A percentile compares a stretch with the other conserved stretches of the same genome.
These are phyloP conservation scores for Rosa persica DNA, from an alignment of 306 rosid species.

Conservation along the genomic window DNA sequence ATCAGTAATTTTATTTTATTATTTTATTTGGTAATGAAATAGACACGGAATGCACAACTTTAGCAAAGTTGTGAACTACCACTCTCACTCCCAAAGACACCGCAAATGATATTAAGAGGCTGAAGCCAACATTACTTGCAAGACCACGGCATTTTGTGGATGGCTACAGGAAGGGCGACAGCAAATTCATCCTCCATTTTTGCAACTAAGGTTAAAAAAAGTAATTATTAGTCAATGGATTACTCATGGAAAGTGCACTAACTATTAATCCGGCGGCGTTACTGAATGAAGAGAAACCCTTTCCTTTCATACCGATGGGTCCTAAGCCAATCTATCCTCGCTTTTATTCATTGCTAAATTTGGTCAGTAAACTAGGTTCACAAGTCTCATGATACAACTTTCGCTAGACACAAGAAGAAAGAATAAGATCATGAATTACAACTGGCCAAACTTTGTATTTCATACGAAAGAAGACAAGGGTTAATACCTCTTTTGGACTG, in stretches of 20 bases:
- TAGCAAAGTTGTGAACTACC: not conserved
- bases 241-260: not conserved
- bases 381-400: conserved; percentile 7
- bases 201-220: not conserved
- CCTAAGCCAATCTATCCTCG: not conserved
- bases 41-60: not conserved
- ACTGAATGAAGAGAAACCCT: not conserved
- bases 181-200: not conserved
- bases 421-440: not conserved
- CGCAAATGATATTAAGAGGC: not conserved
- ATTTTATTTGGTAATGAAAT: not conserved
- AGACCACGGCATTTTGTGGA: not conserved
- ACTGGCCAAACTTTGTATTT: not conserved
- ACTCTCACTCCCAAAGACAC: not conserved
- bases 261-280: not conserved
- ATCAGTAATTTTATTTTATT: not conserved
- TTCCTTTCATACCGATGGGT: not conserved
- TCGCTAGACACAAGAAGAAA: not conserved
- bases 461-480: not conserved
- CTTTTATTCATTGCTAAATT: not conserved
- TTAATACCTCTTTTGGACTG: conserved; percentile 46
- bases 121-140: not conserved
- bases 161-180: not conserved
- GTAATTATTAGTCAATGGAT: not conserved
- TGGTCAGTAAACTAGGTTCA: not conserved